phyloP scores from a whole-genome alignment of 1,284 basidiomycete genomes.

The Neotropicomus parvogracilis region DNA sequence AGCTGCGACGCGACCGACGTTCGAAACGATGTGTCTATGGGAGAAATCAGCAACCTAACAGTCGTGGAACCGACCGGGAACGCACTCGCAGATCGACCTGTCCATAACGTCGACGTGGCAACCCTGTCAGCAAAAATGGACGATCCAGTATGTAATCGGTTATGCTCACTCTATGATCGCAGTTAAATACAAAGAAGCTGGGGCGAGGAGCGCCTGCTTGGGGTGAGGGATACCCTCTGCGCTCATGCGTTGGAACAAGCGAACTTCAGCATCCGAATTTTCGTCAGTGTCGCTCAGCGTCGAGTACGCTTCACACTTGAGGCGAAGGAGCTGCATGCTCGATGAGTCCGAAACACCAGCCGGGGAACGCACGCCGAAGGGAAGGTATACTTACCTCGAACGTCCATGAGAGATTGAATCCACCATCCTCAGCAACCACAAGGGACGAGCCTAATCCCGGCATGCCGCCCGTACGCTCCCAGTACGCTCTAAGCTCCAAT shows the following conservation, averaged over 20 bases:
- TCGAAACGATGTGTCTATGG: conserved; percentile 74
- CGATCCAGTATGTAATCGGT: conserved; percentile 11
- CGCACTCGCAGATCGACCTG: conserved; percentile 83
- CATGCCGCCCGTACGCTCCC: conserved; percentile 59
- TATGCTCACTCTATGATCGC: conserved; percentile 85
- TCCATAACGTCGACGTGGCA: conserved; percentile 18
- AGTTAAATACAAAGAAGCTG: conserved; percentile 84
- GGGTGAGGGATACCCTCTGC: conserved; percentile 46
- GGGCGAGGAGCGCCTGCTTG: conserved; percentile 60
- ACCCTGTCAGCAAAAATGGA: conserved; percentile 23
- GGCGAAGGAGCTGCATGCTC: conserved; percentile 57
- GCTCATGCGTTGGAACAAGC: conserved; percentile 56
- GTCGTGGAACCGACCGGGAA: conserved; percentile 18
- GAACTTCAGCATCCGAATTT: conserved; percentile 59
- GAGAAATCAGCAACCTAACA: conserved; percentile 7
- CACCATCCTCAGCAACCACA: conserved; percentile 43
- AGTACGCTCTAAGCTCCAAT: conserved; percentile 82
- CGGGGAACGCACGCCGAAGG: neutral
- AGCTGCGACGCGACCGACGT: conserved; percentile 77
- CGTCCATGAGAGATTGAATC: conserved; percentile 67
- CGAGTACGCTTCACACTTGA: conserved; percentile 82
- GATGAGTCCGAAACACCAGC: conserved; percentile 8
- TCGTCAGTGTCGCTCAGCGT: conserved; percentile 81
- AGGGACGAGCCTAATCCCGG: conserved; percentile 35
- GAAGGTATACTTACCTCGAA: conserved; percentile 59